phyloP scores from a whole-genome alignment of 2,329 filamentous ascomycete species.

The Fusarium poae region DNA sequence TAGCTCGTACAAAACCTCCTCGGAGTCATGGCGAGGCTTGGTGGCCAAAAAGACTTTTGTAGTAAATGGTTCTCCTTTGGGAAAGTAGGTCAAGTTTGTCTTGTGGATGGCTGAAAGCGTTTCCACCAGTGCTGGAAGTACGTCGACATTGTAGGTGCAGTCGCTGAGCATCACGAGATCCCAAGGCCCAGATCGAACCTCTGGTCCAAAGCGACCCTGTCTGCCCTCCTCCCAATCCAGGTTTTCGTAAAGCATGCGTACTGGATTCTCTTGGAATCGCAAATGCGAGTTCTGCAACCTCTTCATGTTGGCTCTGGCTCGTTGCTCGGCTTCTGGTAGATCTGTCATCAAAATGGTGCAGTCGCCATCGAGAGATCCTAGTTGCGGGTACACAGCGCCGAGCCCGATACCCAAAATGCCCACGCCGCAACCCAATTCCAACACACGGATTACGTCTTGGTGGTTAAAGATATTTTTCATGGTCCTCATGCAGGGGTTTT shows the following conservation, averaged over 20 bases:
- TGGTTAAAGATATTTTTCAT: conserved; percentile 51
- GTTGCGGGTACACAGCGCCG: conserved; percentile 53
- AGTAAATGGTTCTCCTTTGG: conserved; percentile 33
- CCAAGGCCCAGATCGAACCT: conserved; percentile 59
- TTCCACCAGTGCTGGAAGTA: conserved; percentile 65
- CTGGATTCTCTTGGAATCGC: conserved; percentile 33
- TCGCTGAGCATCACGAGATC: conserved; percentile 69
- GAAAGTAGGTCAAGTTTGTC: conserved; percentile 49
- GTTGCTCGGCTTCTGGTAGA: conserved; percentile 65
- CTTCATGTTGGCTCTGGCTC: conserved; percentile 63
- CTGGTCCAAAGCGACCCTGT: conserved; percentile 59
- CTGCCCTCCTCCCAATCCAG: conserved; percentile 69
- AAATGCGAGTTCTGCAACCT: conserved; percentile 43
- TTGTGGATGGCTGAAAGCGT: conserved; percentile 65
- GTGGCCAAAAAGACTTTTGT: conserved; percentile 67
- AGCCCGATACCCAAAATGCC: conserved; percentile 68
- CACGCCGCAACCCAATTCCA: conserved; percentile 70
- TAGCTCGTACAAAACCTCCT: conserved; percentile 62
- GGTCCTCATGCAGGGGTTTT: conserved; percentile 48
- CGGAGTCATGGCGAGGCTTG: conserved; percentile 68
- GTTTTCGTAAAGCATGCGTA: conserved; percentile 63
- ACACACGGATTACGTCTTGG: conserved; percentile 55
- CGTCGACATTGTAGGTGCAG: conserved; percentile 72
- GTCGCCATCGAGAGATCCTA: conserved; percentile 32
- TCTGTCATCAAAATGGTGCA: conserved; percentile 67